These are phyloP conservation scores for Euphorbia schlechtendalii DNA, from an alignment of 441 rosid genomes.

Conservation along the genomic window DNA sequence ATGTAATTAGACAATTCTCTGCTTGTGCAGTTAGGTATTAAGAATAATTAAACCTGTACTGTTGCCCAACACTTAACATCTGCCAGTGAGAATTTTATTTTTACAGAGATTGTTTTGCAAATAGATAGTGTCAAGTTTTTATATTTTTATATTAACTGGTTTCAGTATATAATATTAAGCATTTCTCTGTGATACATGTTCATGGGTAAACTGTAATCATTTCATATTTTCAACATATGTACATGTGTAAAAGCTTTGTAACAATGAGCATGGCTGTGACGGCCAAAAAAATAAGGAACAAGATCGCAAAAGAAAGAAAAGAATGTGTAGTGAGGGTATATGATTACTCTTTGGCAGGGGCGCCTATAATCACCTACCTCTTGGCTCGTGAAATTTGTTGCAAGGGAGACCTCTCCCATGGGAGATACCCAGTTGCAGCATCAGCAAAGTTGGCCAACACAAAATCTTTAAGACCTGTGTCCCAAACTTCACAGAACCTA, in stretches of 20 bases:
- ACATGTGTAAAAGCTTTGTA: slow-evolving; percentile 33
- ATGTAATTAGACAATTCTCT: too few relatives aligned
- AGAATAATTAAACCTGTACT: too few relatives aligned
- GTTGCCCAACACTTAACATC: too few relatives aligned
- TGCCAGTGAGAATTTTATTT: too few relatives aligned
- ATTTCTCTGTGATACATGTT: not conserved
- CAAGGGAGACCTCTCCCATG: slow-evolving; percentile 61
- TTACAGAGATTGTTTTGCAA: not conserved
- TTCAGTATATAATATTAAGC: not conserved
- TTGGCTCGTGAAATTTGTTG: slow-evolving; percentile 9
- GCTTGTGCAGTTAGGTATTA: too few relatives aligned
- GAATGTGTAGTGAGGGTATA: slow-evolving; percentile 26
- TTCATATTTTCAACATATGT: slow-evolving; percentile 25
- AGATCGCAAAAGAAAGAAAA: slow-evolving; percentile 23
- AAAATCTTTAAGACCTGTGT: slow-evolving; percentile 77
- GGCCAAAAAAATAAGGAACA: slow-evolving; percentile 15
- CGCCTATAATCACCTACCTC: not conserved
- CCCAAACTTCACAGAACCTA: slow-evolving; percentile 91
- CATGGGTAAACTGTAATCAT: slow-evolving; percentile 10
- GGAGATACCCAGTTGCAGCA: slow-evolving; percentile 52
- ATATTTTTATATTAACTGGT: not conserved
- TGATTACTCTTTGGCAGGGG: slow-evolving; percentile 22
- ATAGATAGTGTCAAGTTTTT: too few relatives aligned
- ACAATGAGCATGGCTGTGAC: slow-evolving; percentile 12
- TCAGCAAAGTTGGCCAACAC: slow-evolving; percentile 70